These are phyloP conservation scores for Starmera pachycereana DNA, from an alignment of 805 yeast species.

Conservation along the genomic window DNA sequence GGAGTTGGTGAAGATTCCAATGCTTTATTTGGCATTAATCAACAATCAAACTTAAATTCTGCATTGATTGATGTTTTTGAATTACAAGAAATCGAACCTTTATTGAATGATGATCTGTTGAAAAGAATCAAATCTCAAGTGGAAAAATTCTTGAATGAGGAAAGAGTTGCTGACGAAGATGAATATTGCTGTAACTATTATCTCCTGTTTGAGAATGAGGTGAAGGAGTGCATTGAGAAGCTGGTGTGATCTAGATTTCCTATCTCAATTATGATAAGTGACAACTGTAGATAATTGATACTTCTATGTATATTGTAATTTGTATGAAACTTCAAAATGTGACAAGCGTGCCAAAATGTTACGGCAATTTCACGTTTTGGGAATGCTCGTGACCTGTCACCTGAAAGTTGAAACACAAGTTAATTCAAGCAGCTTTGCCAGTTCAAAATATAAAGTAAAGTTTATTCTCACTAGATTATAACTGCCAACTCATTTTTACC, in stretches of 20 bases:
- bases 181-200: conserved; percentile 20
- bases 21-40: not conserved
- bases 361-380: too few relatives aligned
- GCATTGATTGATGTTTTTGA: not conserved
- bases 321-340: too few relatives aligned
- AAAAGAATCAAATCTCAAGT: conserved; percentile 20
- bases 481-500: too few relatives aligned
- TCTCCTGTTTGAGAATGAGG: conserved; percentile 18
- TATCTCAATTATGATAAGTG: too few relatives aligned
- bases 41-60: not conserved
- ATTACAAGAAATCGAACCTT: not conserved
- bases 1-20: not conserved
- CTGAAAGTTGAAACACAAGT: too few relatives aligned
- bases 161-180: conserved; percentile 19
- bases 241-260: conserved; percentile 2
- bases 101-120: conserved; percentile 13
- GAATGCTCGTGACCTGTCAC: too few relatives aligned
- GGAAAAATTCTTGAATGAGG: conserved; percentile 17
- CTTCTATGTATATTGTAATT: too few relatives aligned
- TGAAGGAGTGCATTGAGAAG: conserved; percentile 19
- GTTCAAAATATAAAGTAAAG: too few relatives aligned
- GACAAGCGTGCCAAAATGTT: too few relatives aligned
- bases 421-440: too few relatives aligned
- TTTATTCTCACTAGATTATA: too few relatives aligned
- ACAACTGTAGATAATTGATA: too few relatives aligned